phyloP scores from a whole-genome alignment of 2,329 filamentous ascomycete species.

The Penicillium corylophilum region DNA sequence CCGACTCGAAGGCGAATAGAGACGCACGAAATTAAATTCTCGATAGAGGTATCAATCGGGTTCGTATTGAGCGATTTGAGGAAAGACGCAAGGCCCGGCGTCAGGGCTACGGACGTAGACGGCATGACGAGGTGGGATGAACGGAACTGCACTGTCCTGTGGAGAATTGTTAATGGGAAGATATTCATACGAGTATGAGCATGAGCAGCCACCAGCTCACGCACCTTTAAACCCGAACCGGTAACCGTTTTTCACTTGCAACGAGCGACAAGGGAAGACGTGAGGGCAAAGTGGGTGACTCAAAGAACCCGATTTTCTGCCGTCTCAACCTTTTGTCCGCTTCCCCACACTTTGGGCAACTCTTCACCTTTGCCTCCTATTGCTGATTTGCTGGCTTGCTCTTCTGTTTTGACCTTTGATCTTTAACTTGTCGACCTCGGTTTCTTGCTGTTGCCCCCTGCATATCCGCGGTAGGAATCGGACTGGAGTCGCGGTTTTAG shows the following conservation, averaged over 20 bases:
- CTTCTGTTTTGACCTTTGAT: slow-evolving; percentile 6
- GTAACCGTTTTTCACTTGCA: background rate
- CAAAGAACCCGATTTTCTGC: slow-evolving; percentile 28
- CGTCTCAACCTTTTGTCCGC: slow-evolving; percentile 25
- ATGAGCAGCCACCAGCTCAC: background rate
- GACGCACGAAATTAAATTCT: slow-evolving; percentile 76
- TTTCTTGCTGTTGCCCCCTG: background rate
- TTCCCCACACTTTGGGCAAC: slow-evolving; percentile 27
- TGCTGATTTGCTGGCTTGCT: background rate
- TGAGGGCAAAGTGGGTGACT: slow-evolving; percentile 17
- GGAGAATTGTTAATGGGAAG: background rate
- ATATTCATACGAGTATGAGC: background rate
- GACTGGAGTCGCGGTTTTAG: slow-evolving; percentile 18
- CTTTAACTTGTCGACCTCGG: background rate
- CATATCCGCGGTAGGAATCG: slow-evolving; percentile 5
- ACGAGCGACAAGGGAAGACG: background rate
- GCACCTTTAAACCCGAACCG: background rate
- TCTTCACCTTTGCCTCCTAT: slow-evolving; percentile 11
- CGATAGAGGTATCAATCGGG: slow-evolving; percentile 76
- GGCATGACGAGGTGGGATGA: slow-evolving; percentile 52
- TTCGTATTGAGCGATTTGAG: slow-evolving; percentile 75
- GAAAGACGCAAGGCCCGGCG: slow-evolving; percentile 75
- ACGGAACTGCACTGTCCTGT: background rate
- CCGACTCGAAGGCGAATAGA: slow-evolving; percentile 10
- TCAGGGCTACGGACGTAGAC: slow-evolving; percentile 55